A percentile compares a stretch with the other conserved stretches of the same genome.
Conservation (phyloP, 2,329 filamentous ascomycete genomes). For the Biscogniauxia marginata region DNA sequence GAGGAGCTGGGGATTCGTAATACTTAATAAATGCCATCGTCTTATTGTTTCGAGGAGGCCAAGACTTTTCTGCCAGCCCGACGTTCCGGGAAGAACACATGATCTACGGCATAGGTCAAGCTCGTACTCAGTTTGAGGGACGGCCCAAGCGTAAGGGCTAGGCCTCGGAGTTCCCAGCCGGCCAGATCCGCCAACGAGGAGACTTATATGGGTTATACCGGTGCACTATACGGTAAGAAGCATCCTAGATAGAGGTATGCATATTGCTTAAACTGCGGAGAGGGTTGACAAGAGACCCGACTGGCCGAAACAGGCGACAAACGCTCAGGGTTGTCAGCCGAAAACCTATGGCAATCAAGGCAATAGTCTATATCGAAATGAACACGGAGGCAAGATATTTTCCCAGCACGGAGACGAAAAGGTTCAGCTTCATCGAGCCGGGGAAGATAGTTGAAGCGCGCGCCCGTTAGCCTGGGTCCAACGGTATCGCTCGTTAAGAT, state of each 20-base stretch:
- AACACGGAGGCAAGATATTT: constrained; percentile 20
- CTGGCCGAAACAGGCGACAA: constrained; percentile 30
- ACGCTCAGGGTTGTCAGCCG: constrained; percentile 24
- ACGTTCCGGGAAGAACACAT: constrained; percentile 26
- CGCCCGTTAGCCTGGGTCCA: constrained; percentile 5
- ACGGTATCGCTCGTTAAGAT: neutral
- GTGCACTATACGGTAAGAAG: constrained; percentile 22
- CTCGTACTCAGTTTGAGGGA: constrained; percentile 10
- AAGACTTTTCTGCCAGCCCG: constrained; percentile 20
- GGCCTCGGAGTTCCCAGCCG: constrained; percentile 26
- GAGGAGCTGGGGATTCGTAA: constrained; percentile 13
- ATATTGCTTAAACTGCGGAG: constrained; percentile 24
- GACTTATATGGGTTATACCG: constrained; percentile 23
- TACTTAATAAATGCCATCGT: constrained; percentile 27
- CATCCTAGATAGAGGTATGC: constrained; percentile 16
- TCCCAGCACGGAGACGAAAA: constrained; percentile 10
- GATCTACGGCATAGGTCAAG: constrained; percentile 16
- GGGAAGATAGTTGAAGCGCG: constrained; percentile 13
- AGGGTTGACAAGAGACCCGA: constrained; percentile 24
- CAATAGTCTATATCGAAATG: constrained; percentile 19
- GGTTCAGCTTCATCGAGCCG: constrained; percentile 19
- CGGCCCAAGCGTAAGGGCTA: constrained; percentile 17
- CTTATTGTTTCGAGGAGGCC: constrained; percentile 12
- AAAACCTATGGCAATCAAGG: constrained; percentile 15
- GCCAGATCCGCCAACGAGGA: constrained; percentile 20